Conservation (phyloP, 225 moss, liverwort and hornwort genomes). For the Pseudisothecium myosuroides region DNA sequence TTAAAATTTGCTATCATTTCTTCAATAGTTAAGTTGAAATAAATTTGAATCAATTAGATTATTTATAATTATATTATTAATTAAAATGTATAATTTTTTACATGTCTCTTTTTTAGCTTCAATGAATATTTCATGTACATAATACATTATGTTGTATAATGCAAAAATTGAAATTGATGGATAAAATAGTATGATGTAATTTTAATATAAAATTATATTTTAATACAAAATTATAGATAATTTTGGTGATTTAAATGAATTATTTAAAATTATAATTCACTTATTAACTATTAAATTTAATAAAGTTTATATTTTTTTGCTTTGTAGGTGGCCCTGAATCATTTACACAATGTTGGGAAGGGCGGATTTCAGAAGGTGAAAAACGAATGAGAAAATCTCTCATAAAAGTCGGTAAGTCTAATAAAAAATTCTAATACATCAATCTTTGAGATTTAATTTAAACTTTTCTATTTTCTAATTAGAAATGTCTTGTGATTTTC, state of each 20-base stretch:
- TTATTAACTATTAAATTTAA: not conserved
- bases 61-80: not conserved
- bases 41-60: too few species aligned
- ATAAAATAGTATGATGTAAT: too few species aligned
- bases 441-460: not conserved
- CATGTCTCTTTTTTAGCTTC: not conserved
- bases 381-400: conserved; percentile 4
- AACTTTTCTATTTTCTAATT: too few species aligned
- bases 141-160: not conserved
- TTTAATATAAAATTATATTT: not conserved
- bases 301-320: not conserved
- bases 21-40: too few species aligned
- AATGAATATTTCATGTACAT: not conserved
- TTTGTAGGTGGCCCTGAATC: conserved; percentile 45
- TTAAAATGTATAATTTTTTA: rapidly evolving
- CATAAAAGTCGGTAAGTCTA: conserved; percentile 3
- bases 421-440: not conserved
- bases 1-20: rapidly evolving
- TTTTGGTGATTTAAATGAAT: not conserved
- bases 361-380: not conserved
- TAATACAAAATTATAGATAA: rapidly evolving
- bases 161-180: not conserved
- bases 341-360: conserved; percentile 53
- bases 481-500: rapidly evolving
- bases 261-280: too few species aligned